Evolutionary conservation across 441 rosid species (phyloP).

Genomic region (Kokia cookei): DNA sequence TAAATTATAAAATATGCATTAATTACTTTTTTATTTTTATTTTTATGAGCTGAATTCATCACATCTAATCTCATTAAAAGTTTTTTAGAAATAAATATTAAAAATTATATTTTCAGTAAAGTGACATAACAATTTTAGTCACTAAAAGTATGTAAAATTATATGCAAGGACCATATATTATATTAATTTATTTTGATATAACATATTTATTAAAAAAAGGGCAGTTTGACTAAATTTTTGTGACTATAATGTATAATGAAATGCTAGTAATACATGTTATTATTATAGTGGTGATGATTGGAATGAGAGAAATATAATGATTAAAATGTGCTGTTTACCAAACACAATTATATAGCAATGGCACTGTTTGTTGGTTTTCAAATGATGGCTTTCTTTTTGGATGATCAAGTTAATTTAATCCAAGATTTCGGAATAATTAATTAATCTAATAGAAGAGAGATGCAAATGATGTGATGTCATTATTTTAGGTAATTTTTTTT

Average conservation of each 20-base stretch:
- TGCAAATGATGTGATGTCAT: rapidly evolving
- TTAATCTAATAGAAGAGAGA: too few species aligned
- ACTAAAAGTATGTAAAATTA: too few species aligned
- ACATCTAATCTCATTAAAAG: too few species aligned
- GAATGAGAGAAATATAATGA: slow-evolving; percentile 11
- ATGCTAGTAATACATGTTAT: neutral
- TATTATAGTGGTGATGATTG: neutral
- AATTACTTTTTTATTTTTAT: too few species aligned
- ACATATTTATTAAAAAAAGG: too few species aligned
- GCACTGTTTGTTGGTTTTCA: slow-evolving; percentile 2
- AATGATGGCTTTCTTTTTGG: neutral
- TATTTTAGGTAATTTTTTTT: rapidly evolving
- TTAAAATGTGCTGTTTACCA: slow-evolving; percentile 20
- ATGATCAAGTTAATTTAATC: neutral
- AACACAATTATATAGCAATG: slow-evolving; percentile 12
- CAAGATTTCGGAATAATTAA: neutral
- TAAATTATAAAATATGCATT: too few species aligned
- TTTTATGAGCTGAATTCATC: too few species aligned
- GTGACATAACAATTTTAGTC: too few species aligned
- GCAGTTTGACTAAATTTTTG: neutral
- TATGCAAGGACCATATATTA: too few species aligned
- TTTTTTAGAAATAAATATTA: too few species aligned
- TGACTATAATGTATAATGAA: neutral
- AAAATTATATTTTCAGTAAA: too few species aligned
- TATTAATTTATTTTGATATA: too few species aligned